Conservation (phyloP, 257 asterid species). For the Solanum sparsipilum region DNA sequence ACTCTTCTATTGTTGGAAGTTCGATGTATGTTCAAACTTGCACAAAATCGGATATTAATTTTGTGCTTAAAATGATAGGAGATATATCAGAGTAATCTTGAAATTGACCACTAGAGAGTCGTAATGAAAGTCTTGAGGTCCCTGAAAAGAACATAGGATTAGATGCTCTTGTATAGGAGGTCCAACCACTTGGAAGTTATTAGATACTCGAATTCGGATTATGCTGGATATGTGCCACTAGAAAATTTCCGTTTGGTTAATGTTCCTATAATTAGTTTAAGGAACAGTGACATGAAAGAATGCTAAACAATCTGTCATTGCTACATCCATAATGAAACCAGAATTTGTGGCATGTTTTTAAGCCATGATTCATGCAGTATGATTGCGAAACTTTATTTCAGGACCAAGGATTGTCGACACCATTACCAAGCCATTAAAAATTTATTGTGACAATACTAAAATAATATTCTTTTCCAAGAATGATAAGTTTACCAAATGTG, state of each 20-base stretch:
- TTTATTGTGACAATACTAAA: too few species aligned
- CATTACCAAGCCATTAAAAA: not conserved
- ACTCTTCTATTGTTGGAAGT: not conserved
- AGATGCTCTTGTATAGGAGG: not conserved
- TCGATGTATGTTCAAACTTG: too few species aligned
- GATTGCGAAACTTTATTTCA: not conserved
- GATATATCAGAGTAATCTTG: not conserved
- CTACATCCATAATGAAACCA: not conserved
- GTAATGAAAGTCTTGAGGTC: not conserved
- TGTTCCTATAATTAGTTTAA: not conserved
- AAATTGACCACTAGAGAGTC: not conserved
- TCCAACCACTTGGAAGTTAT: not conserved
- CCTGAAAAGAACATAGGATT: not conserved
- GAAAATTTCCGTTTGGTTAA: too few species aligned
- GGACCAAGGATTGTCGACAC: fast-evolving
- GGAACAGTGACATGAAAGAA: not conserved
- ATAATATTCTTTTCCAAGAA: not conserved
- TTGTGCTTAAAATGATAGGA: not conserved
- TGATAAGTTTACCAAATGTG: not conserved
- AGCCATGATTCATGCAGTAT: not conserved
- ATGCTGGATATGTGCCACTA: not conserved
- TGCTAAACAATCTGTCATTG: not conserved
- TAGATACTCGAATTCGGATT: not conserved
- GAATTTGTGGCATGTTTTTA: not conserved
- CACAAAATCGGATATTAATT: too few species aligned